phyloP scores from a whole-genome alignment of 345 rosid species.

The Triadica sebifera region DNA sequence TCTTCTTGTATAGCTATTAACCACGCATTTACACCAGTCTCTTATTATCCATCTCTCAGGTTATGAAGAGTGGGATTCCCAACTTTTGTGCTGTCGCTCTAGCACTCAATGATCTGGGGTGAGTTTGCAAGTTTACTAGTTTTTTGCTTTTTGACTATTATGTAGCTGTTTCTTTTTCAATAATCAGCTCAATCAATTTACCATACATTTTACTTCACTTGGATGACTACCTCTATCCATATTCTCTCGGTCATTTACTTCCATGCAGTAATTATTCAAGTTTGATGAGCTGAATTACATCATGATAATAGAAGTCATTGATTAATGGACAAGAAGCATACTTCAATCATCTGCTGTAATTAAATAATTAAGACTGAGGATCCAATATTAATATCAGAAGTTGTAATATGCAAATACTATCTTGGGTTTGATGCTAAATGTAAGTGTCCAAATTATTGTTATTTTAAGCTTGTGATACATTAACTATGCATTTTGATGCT shows the following conservation, averaged over 20 bases:
- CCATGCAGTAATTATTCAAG: neutral
- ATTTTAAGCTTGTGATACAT: neutral
- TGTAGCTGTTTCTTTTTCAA: neutral
- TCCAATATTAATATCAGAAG: neutral
- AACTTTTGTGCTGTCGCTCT: conserved; percentile 94
- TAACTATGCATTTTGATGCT: neutral
- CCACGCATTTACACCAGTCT: neutral
- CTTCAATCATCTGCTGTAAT: neutral
- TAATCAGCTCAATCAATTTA: neutral
- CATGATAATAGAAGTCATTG: neutral
- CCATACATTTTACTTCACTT: neutral
- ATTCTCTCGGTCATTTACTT: neutral
- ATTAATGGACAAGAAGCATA: neutral
- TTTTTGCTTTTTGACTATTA: neutral
- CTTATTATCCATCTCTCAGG: conserved; percentile 37
- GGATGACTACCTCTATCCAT: neutral
- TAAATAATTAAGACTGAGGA: neutral
- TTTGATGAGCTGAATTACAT: neutral
- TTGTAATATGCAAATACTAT: neutral
- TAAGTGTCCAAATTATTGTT: neutral
- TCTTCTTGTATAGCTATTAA: conserved; percentile 3
- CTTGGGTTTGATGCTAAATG: neutral
- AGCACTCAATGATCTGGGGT: conserved; percentile 85
- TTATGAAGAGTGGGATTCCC: conserved; percentile 83
- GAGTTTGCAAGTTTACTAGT: conserved; percentile 21